A percentile compares a stretch with the other conserved stretches of the same genome.
Conservation (phyloP, 2,329 filamentous ascomycete species). For the Exophiala xenobiotica region DNA sequence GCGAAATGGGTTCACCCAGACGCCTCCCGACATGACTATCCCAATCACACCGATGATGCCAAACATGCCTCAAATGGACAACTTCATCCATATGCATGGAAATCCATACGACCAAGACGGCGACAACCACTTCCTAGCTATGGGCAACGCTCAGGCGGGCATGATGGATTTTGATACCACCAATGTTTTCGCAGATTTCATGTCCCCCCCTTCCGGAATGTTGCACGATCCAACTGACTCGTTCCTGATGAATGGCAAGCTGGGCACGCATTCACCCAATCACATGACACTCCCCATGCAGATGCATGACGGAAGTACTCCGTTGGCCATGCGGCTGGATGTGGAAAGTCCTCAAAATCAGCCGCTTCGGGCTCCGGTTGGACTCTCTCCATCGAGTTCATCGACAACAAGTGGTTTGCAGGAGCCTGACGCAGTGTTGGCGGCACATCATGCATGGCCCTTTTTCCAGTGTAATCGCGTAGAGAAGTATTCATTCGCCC, state of each 20-base stretch:
- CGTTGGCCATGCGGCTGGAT: conserved; percentile 19
- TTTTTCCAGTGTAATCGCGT: conserved; percentile 52
- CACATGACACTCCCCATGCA: conserved; percentile 23
- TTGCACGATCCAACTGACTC: conserved; percentile 28
- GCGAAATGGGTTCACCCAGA: conserved; percentile 27
- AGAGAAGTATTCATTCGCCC: conserved; percentile 48
- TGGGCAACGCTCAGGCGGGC: conserved; percentile 22
- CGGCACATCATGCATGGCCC: conserved; percentile 54
- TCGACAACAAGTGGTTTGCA: conserved; percentile 28
- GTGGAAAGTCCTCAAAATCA: conserved; percentile 25
- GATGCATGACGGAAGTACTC: conserved; percentile 22
- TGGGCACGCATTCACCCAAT: conserved; percentile 25
- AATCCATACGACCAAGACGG: conserved; percentile 26
- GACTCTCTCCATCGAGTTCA: conserved; percentile 26
- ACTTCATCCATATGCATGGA: conserved; percentile 29
- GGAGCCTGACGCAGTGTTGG: conserved; percentile 50
- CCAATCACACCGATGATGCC: conserved; percentile 32
- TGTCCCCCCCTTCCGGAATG: conserved; percentile 25
- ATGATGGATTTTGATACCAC: conserved; percentile 30
- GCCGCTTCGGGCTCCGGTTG: conserved; percentile 19
- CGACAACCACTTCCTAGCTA: conserved; percentile 30
- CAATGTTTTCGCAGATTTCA: conserved; percentile 28
- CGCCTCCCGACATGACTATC: conserved; percentile 28
- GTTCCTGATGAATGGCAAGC: conserved; percentile 24
- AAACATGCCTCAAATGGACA: conserved; percentile 29